Evolutionary conservation across 352 stramenopile species (phyloP).

Genomic region (Blastocystis sp.): DNA sequence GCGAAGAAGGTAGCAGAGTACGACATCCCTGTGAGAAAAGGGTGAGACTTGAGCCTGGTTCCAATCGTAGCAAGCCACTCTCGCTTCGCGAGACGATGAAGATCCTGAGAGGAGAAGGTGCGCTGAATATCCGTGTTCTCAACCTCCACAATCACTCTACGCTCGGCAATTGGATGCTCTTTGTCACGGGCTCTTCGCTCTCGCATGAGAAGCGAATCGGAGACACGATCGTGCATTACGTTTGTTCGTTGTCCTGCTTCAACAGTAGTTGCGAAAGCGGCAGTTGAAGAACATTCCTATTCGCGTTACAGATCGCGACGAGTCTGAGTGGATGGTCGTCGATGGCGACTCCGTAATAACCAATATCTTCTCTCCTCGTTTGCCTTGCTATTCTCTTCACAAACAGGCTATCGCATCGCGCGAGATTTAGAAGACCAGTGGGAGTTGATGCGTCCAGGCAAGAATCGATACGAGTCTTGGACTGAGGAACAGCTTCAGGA

Average conservation of each 20-base stretch:
- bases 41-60: not conserved
- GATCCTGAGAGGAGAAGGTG: conserved; percentile 1
- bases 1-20: not conserved
- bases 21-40: not conserved
- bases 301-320: conserved; percentile 43
- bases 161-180: conserved; percentile 7
- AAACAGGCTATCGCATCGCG: conserved; percentile 9
- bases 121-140: conserved; percentile 35
- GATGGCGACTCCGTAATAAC: conserved; percentile 29
- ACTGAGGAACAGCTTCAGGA: conserved; percentile 34
- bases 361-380: conserved; percentile 47
- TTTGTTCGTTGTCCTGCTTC: not conserved
- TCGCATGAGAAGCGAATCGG: conserved; percentile 35
- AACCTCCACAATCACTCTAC: conserved; percentile 16
- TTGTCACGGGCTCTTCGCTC: conserved; percentile 12
- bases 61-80: conserved; percentile 10
- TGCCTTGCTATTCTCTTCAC: not conserved
- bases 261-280: conserved; percentile 18
- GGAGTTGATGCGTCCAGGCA: conserved; percentile 32
- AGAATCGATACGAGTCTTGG: conserved; percentile 34
- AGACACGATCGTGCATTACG: conserved; percentile 40
- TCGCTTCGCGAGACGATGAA: conserved; percentile 23
- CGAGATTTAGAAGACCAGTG: conserved; percentile 40
- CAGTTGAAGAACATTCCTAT: conserved; percentile 12
- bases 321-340: conserved; percentile 41